Conservation (phyloP, 1,284 basidiomycete genomes). For the Tilletia caries region DNA sequence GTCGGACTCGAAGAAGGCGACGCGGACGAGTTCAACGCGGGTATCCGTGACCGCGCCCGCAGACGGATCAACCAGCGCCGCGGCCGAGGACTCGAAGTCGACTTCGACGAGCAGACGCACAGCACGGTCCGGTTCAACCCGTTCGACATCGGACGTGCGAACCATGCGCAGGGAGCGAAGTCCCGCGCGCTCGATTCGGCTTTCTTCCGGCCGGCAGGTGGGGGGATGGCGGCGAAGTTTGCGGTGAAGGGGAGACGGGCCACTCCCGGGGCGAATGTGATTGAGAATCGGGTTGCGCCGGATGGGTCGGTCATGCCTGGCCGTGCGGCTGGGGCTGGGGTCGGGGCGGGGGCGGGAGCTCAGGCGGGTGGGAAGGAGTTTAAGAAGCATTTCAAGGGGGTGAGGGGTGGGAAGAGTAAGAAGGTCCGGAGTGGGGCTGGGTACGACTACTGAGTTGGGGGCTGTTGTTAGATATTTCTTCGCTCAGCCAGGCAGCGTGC, state of each 20-base stretch:
- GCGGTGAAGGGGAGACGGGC: slow-evolving; percentile 57
- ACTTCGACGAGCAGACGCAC: slow-evolving; percentile 8
- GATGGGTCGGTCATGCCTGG: slow-evolving; percentile 27
- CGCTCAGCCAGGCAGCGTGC: too few relatives aligned
- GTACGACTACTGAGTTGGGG: too few relatives aligned
- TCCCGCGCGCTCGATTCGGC: slow-evolving; percentile 67
- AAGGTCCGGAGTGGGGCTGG: slow-evolving; percentile 12
- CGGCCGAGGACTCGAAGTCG: neutral
- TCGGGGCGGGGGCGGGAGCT: slow-evolving; percentile 53
- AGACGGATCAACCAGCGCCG: neutral
- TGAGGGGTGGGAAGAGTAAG: slow-evolving; percentile 70
- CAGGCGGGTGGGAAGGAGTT: slow-evolving; percentile 50
- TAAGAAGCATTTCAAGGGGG: slow-evolving; percentile 87
- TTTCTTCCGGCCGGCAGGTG: slow-evolving; percentile 68
- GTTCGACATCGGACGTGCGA: slow-evolving; percentile 26
- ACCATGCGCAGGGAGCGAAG: slow-evolving; percentile 26
- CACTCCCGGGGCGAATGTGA: slow-evolving; percentile 22
- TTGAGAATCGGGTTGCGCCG: slow-evolving; percentile 34
- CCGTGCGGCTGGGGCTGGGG: slow-evolving; percentile 22
- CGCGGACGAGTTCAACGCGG: slow-evolving; percentile 73
- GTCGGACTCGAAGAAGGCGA: slow-evolving; percentile 37
- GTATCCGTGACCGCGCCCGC: slow-evolving; percentile 64
- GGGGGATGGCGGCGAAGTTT: slow-evolving; percentile 63
- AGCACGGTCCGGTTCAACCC: slow-evolving; percentile 3
- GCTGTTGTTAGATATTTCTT: too few relatives aligned